Conservation (phyloP, 2,329 filamentous ascomycete species). For the Sclerotinia spermophila region DNA sequence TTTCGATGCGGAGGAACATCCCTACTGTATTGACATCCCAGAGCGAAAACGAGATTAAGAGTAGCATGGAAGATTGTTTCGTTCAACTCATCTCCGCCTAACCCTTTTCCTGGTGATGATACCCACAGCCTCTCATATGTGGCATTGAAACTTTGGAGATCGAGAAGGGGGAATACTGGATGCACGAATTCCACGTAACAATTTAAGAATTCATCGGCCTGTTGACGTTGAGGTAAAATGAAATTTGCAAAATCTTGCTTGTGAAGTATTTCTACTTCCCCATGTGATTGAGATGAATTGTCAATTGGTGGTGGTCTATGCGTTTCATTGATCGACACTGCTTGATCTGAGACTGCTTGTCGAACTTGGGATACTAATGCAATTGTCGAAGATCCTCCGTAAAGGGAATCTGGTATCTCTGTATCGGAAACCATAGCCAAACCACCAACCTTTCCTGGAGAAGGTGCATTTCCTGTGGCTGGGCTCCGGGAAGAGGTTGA, state of each 20-base stretch:
- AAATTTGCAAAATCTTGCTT: conserved; percentile 19
- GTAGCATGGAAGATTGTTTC: conserved; percentile 27
- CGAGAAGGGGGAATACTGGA: conserved; percentile 28
- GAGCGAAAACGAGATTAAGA: conserved; percentile 36
- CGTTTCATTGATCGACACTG: background rate
- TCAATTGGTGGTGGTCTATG: background rate
- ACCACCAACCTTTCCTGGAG: conserved; percentile 7
- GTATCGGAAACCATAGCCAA: conserved; percentile 16
- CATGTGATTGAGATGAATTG: background rate
- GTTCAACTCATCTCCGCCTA: conserved; percentile 10
- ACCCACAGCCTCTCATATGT: conserved; percentile 25
- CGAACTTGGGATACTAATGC: conserved; percentile 13
- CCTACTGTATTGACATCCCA: conserved; percentile 33
- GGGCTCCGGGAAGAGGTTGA: background rate
- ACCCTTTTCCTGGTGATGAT: conserved; percentile 2
- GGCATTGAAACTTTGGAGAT: conserved; percentile 21
- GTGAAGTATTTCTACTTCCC: conserved; percentile 4
- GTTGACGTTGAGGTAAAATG: conserved; percentile 23
- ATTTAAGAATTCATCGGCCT: conserved; percentile 26
- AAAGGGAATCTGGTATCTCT: background rate
- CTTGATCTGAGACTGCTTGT: conserved; percentile 9
- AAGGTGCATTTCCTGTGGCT: background rate
- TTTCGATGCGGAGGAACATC: conserved; percentile 16
- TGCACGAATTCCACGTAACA: conserved; percentile 28
- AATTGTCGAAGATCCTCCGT: conserved; percentile 15